Percentiles rank a stretch among this genome's conserved stretches.
Conservation (phyloP, 1,139 yeast genomes). For the Kodamaea alishanica region DNA sequence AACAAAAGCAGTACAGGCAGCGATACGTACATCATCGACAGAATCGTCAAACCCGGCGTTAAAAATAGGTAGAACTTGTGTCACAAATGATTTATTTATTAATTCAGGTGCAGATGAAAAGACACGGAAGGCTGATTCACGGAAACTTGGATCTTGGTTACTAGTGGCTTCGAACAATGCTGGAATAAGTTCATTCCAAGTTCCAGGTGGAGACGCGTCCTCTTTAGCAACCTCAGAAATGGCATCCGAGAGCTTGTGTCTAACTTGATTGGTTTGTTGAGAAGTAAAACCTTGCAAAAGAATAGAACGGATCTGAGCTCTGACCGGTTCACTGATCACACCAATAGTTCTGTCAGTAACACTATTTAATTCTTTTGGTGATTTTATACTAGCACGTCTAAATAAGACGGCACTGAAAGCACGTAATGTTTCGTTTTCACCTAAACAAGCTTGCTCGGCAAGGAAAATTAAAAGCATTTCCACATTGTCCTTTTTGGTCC, state of each 20-base stretch:
- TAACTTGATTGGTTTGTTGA: slow-evolving; percentile 64
- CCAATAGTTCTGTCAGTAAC: slow-evolving; percentile 79
- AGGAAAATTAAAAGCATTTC: slow-evolving; percentile 71
- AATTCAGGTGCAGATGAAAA: slow-evolving; percentile 81
- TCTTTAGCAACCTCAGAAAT: slow-evolving; percentile 86
- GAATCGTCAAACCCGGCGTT: slow-evolving; percentile 75
- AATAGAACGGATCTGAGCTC: slow-evolving; percentile 58
- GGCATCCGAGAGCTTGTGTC: slow-evolving; percentile 92
- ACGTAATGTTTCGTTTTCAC: slow-evolving; percentile 51
- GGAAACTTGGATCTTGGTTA: slow-evolving; percentile 61
- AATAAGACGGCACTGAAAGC: slow-evolving; percentile 84
- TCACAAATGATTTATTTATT: slow-evolving; percentile 55
- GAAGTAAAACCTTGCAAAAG: slow-evolving; percentile 71
- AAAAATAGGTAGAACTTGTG: slow-evolving; percentile 64
- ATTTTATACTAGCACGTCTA: slow-evolving; percentile 78
- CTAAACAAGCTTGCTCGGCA: slow-evolving; percentile 72
- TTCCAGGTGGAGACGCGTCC: slow-evolving; percentile 46
- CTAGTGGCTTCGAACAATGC: slow-evolving; percentile 67
- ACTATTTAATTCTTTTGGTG: slow-evolving; percentile 59
- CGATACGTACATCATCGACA: slow-evolving; percentile 79
- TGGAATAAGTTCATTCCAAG: slow-evolving; percentile 79
- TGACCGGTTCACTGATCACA: slow-evolving; percentile 55
- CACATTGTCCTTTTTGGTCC: slow-evolving; percentile 65
- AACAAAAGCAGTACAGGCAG: slow-evolving; percentile 90
- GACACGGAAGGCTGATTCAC: slow-evolving; percentile 90